Conservation (phyloP, 2,329 filamentous ascomycete genomes). For the Cryphonectria radicalis region DNA sequence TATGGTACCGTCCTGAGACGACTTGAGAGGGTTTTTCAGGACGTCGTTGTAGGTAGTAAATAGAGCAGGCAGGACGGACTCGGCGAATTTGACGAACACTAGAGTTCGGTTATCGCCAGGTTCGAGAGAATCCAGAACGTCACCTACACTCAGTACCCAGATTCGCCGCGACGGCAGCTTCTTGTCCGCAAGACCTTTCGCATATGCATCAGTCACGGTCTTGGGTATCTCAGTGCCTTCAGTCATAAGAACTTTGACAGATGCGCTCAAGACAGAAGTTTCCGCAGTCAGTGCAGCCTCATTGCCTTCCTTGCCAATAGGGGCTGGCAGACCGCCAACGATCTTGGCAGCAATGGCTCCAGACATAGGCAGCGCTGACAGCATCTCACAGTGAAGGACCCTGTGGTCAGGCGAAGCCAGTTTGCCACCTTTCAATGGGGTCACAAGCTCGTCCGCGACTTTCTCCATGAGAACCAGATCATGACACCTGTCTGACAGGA, state of each 20-base stretch:
- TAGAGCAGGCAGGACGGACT: constrained; percentile 58
- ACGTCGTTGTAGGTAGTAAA: constrained; percentile 78
- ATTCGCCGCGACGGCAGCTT: constrained; percentile 74
- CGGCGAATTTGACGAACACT: constrained; percentile 55
- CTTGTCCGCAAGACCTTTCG: constrained; percentile 86
- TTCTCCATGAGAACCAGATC: constrained; percentile 65
- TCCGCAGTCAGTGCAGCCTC: constrained; percentile 80
- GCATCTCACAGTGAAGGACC: constrained; percentile 79
- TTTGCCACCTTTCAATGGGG: constrained; percentile 81
- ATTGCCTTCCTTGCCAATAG: constrained; percentile 85
- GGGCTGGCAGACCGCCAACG: constrained; percentile 65
- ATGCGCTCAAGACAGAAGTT: constrained; percentile 70
- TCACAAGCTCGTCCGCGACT: constrained; percentile 76
- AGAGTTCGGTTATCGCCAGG: constrained; percentile 51
- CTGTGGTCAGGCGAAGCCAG: constrained; percentile 84
- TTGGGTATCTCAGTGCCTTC: constrained; percentile 66
- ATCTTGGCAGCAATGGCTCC: constrained; percentile 68
- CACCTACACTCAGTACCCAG: constrained; percentile 78
- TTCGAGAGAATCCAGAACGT: constrained; percentile 65
- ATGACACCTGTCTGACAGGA: constrained; percentile 65
- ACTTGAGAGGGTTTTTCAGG: constrained; percentile 73
- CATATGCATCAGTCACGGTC: constrained; percentile 69
- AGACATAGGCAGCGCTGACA: constrained; percentile 67
- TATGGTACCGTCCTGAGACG: constrained; percentile 82
- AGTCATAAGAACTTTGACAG: constrained; percentile 65